Percentiles rank a stretch among this genome's conserved stretches.
phyloP scores from a whole-genome alignment of 108 stramenopile genomes.

The Skeletonema marinoi region DNA sequence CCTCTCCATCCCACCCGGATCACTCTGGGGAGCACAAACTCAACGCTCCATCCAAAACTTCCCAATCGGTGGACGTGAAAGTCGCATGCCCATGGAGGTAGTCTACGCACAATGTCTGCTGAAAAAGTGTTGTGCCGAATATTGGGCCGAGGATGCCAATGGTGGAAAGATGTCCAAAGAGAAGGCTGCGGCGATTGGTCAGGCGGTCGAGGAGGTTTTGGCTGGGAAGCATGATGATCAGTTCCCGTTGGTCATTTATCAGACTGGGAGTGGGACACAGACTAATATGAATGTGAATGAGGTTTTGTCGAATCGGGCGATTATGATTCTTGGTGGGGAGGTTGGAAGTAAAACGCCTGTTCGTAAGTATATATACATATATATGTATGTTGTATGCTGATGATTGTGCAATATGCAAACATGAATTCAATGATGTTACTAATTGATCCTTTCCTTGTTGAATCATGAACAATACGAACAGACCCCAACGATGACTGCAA shows the following conservation, averaged over 20 bases:
- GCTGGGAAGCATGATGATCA: slow-evolving; percentile 91
- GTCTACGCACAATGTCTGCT: slow-evolving; percentile 90
- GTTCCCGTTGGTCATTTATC: slow-evolving; percentile 96
- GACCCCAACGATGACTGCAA: slow-evolving; percentile 98
- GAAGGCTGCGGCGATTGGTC: slow-evolving; percentile 78
- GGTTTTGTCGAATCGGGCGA: slow-evolving; percentile 96
- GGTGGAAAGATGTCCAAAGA: slow-evolving; percentile 66
- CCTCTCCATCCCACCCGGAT: slow-evolving; percentile 72
- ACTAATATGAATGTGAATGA: slow-evolving; percentile 99
- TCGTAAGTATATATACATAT: slow-evolving; percentile 39
- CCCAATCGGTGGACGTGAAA: slow-evolving; percentile 91
- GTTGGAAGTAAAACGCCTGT: slow-evolving; percentile 91
- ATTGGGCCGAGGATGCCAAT: slow-evolving; percentile 61
- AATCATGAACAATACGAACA: neutral
- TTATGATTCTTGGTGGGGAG: slow-evolving; percentile 90
- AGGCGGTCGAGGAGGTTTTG: slow-evolving; percentile 93
- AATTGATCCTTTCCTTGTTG: neutral
- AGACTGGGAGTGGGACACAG: slow-evolving; percentile 97
- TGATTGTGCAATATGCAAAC: neutral
- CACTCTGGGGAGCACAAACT: slow-evolving; percentile 90
- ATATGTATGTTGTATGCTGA: neutral
- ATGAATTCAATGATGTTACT: neutral
- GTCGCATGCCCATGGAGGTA: slow-evolving; percentile 93
- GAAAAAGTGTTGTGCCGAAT: slow-evolving; percentile 93
- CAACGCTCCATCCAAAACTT: slow-evolving; percentile 96